Evolutionary conservation across 225 moss, liverwort and hornwort species (phyloP).

Genomic region (Bryoerythrophyllum caledonicum): DNA sequence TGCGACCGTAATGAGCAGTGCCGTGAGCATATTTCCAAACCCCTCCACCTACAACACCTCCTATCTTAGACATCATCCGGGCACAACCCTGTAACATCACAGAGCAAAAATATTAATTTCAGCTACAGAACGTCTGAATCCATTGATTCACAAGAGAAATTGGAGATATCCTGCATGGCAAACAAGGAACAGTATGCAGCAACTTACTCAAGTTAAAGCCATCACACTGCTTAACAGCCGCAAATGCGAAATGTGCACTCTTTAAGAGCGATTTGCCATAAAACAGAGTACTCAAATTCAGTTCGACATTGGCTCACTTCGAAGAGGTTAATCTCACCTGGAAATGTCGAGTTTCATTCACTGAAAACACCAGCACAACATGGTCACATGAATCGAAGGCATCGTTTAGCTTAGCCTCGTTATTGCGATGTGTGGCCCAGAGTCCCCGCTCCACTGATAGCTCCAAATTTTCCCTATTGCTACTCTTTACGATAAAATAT

Average conservation of each 20-base stretch:
- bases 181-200: slow-evolving; percentile 8
- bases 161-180: neutral
- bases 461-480: slow-evolving; percentile 94
- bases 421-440: slow-evolving; percentile 99
- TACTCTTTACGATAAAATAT: slow-evolving; percentile 99
- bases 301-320: neutral
- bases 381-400: slow-evolving; percentile 93
- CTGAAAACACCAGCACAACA: slow-evolving; percentile 93
- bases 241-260: neutral
- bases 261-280: neutral
- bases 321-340: slow-evolving; percentile 62
- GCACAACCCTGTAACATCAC: slow-evolving; percentile 78
- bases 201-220: neutral
- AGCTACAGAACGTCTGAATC: slow-evolving; percentile 5
- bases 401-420: slow-evolving; percentile 94
- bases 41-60: slow-evolving; percentile 84
- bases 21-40: slow-evolving; percentile 99
- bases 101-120: slow-evolving; percentile 14
- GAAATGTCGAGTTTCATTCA: slow-evolving; percentile 99
- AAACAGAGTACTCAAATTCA: slow-evolving; percentile 1
- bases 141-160: neutral
- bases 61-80: slow-evolving; percentile 99
- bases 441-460: slow-evolving; percentile 93
- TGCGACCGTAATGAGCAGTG: slow-evolving; percentile 98
- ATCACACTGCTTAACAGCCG: slow-evolving; percentile 4